Conservation (phyloP, 2,329 filamentous ascomycete genomes). For the Aspergillus felis region DNA sequence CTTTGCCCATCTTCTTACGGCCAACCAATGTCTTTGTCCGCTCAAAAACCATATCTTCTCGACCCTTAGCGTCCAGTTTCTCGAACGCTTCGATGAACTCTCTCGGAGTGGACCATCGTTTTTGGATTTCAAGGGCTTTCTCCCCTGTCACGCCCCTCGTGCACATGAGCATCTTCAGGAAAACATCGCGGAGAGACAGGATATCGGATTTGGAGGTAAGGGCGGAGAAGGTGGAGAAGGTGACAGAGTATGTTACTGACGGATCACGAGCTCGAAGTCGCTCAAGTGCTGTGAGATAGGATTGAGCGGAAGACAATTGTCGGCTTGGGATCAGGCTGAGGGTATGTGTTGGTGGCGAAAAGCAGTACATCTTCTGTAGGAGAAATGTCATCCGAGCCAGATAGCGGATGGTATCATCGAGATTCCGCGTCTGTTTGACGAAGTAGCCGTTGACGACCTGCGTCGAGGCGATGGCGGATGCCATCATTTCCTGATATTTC, state of each 20-base stretch:
- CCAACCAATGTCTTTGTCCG: conserved; percentile 58
- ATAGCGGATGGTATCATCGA: conserved; percentile 76
- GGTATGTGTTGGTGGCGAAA: conserved; percentile 19
- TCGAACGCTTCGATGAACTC: conserved; percentile 69
- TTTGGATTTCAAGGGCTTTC: conserved; percentile 75
- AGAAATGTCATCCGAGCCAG: conserved; percentile 67
- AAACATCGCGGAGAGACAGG: conserved; percentile 70
- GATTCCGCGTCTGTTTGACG: conserved; percentile 68
- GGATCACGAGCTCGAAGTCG: conserved; percentile 53
- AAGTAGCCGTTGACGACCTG: conserved; percentile 78
- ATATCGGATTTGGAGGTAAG: conserved; percentile 71
- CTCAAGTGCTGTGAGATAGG: conserved; percentile 63
- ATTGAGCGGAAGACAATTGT: conserved; percentile 55
- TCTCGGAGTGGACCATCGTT: conserved; percentile 69
- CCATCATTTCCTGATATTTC: conserved; percentile 63
- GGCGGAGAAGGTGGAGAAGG: conserved; percentile 67
- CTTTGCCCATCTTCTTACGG: conserved; percentile 64
- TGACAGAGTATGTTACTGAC: conserved; percentile 55
- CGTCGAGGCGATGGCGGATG: conserved; percentile 70
- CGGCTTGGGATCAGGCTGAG: conserved; percentile 63
- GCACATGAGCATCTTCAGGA: conserved; percentile 83
- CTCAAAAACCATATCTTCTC: conserved; percentile 57
- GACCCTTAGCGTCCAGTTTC: conserved; percentile 50
- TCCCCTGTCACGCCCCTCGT: conserved; percentile 71
- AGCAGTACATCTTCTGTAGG: conserved; percentile 59